Conservation (phyloP, 2,329 filamentous ascomycete genomes). For the Fusarium denticulatum region DNA sequence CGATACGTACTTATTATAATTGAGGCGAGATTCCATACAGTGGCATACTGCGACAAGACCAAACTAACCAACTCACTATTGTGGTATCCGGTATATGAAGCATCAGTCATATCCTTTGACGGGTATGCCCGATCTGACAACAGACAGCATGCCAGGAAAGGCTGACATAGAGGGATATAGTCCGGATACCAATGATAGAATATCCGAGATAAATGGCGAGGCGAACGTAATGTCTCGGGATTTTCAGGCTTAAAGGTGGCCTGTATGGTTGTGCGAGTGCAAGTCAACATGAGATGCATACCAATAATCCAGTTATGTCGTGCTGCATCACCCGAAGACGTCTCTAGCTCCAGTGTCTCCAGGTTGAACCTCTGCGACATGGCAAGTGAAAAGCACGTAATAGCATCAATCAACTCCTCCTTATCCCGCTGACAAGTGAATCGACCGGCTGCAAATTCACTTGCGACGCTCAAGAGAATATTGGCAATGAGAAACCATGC, state of each 20-base stretch:
- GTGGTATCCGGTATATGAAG: not conserved
- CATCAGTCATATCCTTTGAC: not conserved
- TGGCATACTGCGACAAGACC: not conserved
- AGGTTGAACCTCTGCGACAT: not conserved
- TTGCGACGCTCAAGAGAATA: not conserved
- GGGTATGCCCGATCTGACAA: not conserved
- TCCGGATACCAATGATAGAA: not conserved
- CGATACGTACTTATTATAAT: not conserved
- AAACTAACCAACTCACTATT: not conserved
- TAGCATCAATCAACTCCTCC: not conserved
- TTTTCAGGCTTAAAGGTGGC: not conserved
- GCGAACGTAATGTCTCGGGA: not conserved
- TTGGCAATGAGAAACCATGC: not conserved
- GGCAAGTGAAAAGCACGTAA: not conserved
- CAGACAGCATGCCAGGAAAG: not conserved
- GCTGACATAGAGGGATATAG: not conserved
- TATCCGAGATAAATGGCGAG: not conserved
- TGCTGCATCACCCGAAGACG: not conserved
- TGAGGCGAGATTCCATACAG: not conserved
- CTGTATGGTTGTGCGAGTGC: not conserved
- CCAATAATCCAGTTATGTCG: not conserved
- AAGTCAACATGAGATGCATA: not conserved
- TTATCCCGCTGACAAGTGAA: not conserved
- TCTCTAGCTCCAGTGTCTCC: accelerated
- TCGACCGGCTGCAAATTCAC: not conserved